Evolutionary conservation across 177 flowering plant species (phyloP).

Genomic region (Vitis hybrid): DNA sequence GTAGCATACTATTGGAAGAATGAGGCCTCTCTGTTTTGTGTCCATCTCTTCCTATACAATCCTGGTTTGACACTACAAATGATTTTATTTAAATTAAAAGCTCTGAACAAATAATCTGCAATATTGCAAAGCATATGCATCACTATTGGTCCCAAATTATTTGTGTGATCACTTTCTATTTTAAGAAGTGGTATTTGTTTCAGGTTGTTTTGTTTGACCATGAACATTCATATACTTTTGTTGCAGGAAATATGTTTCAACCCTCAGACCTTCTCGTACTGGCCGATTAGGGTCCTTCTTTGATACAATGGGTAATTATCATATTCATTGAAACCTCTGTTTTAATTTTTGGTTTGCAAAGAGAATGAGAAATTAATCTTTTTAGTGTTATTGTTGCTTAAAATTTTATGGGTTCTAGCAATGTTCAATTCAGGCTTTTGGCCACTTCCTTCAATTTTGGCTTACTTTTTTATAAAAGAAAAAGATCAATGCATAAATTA

Average conservation of each 20-base stretch:
- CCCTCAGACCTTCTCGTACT: slow-evolving; percentile 63
- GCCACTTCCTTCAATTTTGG: background rate
- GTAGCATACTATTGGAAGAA: too few species aligned
- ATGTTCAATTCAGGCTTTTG: background rate
- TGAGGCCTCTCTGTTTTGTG: too few species aligned
- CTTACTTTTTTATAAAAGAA: background rate
- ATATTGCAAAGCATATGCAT: too few species aligned
- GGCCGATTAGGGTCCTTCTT: slow-evolving; percentile 66
- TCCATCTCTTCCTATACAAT: too few species aligned
- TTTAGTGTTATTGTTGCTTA: background rate
- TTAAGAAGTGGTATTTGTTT: background rate
- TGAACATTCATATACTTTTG: background rate
- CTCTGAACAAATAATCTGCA: too few species aligned
- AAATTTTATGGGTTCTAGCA: background rate
- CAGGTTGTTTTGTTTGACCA: background rate
- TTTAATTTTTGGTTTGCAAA: background rate
- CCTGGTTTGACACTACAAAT: too few species aligned
- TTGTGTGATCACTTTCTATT: background rate
- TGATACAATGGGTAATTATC: slow-evolving; percentile 67
- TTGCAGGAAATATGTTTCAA: slow-evolving; percentile 88
- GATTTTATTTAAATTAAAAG: too few species aligned
- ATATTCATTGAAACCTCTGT: background rate
- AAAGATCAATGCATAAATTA: background rate
- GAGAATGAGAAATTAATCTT: background rate
- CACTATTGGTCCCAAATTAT: background rate